Percentiles rank a stretch among this genome's conserved stretches.
These are phyloP conservation scores for Gamarada debralockiae DNA, from an alignment of 495 filamentous ascomycete genomes.

Conservation along the genomic window DNA sequence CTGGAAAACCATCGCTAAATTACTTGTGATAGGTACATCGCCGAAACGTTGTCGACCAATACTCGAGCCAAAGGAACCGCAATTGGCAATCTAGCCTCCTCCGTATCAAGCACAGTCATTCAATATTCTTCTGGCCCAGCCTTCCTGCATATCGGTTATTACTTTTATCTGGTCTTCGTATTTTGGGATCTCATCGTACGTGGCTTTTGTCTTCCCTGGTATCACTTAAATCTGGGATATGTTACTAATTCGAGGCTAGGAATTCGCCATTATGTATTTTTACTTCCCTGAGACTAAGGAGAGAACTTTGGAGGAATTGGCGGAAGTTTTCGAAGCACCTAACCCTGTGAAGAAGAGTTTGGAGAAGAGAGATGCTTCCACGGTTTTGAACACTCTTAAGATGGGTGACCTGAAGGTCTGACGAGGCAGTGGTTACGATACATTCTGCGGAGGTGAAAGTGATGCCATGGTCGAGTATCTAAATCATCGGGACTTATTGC, in stretches of 20 bases:
- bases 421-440: neutral
- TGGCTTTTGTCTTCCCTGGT: no score
- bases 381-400: constrained; percentile 10
- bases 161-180: constrained; percentile 43
- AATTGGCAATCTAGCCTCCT: constrained; percentile 36
- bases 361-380: constrained; percentile 35
- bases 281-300: constrained; percentile 21
- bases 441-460: no score
- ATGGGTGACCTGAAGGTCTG: neutral
- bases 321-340: constrained; percentile 54
- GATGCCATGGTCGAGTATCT: no score
- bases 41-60: constrained; percentile 55
- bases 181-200: constrained; percentile 17
- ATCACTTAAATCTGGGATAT: no score
- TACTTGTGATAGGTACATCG: no score
- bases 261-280: constrained; percentile 16
- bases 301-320: constrained; percentile 55
- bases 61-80: constrained; percentile 59
- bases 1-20: no score
- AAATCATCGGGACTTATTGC: no score
- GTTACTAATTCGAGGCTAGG: no score
- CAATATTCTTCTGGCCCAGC: constrained; percentile 48
- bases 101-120: constrained; percentile 37
- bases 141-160: constrained; percentile 45
- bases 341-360: constrained; percentile 52